These are phyloP conservation scores for Cercospora citrullina DNA, from an alignment of 2,329 filamentous ascomycete species.

Conservation along the genomic window DNA sequence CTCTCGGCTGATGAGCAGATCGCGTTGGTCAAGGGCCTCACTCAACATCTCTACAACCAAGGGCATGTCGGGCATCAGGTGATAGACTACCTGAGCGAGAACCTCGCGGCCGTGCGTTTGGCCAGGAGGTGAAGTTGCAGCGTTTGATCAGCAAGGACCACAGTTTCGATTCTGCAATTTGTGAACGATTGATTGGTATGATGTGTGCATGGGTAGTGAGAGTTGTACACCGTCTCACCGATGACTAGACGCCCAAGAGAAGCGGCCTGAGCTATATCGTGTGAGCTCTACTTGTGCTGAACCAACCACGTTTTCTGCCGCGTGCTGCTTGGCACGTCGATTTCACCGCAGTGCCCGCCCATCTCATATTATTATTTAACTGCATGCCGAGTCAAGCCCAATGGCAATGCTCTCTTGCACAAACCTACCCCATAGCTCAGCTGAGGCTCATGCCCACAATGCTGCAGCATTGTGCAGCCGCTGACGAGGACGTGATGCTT, in stretches of 20 bases:
- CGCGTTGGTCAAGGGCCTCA: constrained; percentile 66
- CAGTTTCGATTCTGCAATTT: constrained; percentile 7
- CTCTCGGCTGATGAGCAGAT: constrained; percentile 84
- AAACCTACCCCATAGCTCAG: constrained; percentile 6
- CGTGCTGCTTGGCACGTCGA: background rate
- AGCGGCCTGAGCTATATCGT: background rate
- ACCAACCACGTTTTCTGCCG: background rate
- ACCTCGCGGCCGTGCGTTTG: constrained; percentile 26
- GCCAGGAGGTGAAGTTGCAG: background rate
- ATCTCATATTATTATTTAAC: background rate
- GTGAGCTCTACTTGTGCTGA: background rate
- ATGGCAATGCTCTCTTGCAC: background rate
- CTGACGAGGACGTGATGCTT: constrained; percentile 16
- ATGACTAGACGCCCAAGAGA: background rate
- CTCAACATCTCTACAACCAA: constrained; percentile 65
- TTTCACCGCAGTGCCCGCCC: background rate
- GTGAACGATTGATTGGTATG: constrained; percentile 1
- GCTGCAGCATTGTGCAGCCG: constrained; percentile 2
- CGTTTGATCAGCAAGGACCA: background rate
- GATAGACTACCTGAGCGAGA: constrained; percentile 37
- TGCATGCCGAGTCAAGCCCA: background rate
- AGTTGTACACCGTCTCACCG: background rate
- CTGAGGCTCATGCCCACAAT: background rate
- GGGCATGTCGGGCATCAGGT: constrained; percentile 59
- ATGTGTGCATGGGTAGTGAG: background rate